Base-by-base conservation (phyloP, 495 filamentous ascomycete species). In the Aspergillus saccharolyticus region DNA sequence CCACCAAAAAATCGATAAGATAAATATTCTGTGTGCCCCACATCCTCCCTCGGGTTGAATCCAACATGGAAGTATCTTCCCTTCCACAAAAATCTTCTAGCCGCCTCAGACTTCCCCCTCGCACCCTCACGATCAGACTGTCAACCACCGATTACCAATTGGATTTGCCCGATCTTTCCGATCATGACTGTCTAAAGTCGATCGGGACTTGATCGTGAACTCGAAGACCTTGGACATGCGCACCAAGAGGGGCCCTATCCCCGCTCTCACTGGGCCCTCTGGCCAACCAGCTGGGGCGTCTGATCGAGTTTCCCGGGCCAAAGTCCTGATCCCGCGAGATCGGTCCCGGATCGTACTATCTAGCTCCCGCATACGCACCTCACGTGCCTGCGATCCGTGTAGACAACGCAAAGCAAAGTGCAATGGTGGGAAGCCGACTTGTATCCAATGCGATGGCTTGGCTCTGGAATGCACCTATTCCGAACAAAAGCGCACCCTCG, bases 371-470 rank as follows among this genome's bases (percentile, higher is more conserved):
- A 30, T 50, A 15, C 47, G 47, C 17, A 50, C 47, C 22, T 9
- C 22, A 4, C 47, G 47, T 17, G 47, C 47, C 12, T 50, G 47
- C 47, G 47, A 50, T 30, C 14, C 47, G 15, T 50, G 47, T 30
- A 24, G 47, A 15, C 47, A 50, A 28, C 47, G 47, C 47, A 50
- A 50, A 28, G 47, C 47, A 15, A 50, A 50, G 47, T 50, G 47
- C 47, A 50, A 50, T 30, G 47, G 47, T 17, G 47, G 21, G 10
- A 50, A 30, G 47, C 47, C 47, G 0, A 16, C 28, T 4, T 50
- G 47, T 18, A 12, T 24, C 14, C 47, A 50, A 15, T 50, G 47
- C 17, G 47, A 24, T 9, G 16, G 47, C 15, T 24, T 50, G 15
- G 22, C 9, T 9, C 21, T 50, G 21, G 47, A 50, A 16, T 50